These are phyloP conservation scores for Cyclaneusma minus DNA, from an alignment of 2,329 filamentous ascomycete species.

Conservation along the genomic window DNA sequence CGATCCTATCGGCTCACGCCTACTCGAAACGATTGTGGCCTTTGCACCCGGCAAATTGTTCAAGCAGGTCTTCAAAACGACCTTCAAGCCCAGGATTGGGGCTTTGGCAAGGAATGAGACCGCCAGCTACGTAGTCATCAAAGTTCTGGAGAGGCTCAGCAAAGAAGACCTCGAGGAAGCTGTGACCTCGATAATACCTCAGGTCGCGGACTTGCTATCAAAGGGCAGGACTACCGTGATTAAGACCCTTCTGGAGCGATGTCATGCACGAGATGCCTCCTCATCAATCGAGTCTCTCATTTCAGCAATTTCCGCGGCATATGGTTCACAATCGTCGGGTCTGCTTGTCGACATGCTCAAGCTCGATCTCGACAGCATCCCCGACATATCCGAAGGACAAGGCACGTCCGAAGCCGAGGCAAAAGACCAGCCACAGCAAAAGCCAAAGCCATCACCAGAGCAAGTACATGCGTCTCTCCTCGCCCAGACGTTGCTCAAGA, in stretches of 20 bases:
- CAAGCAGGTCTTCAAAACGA: constrained; percentile 68
- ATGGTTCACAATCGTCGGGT: constrained; percentile 30
- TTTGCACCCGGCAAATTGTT: constrained; percentile 77
- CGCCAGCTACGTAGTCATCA: constrained; percentile 74
- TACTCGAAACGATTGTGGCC: constrained; percentile 75
- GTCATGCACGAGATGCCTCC: constrained; percentile 48
- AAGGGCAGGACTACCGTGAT: constrained; percentile 66
- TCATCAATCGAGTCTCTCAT: constrained; percentile 31
- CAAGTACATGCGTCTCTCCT: constrained; percentile 74
- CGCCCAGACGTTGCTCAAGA: constrained; percentile 61
- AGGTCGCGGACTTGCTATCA: constrained; percentile 57
- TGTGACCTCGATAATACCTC: constrained; percentile 54
- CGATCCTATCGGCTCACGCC: constrained; percentile 74
- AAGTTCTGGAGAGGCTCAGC: constrained; percentile 67
- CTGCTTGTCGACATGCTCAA: constrained; percentile 45
- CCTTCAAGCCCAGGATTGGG: constrained; percentile 67
- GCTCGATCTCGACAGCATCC: constrained; percentile 32
- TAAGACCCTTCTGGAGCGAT: constrained; percentile 71
- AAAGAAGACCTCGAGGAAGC: constrained; percentile 72
- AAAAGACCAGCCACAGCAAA: constrained; percentile 33
- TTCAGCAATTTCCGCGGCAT: constrained; percentile 34
- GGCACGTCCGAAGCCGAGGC: constrained; percentile 30
- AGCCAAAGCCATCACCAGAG: constrained; percentile 21
- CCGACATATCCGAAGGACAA: constrained; percentile 31
- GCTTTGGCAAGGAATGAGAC: constrained; percentile 79